These are phyloP conservation scores for Hemisphaericaspora xylofermentans DNA, from an alignment of 1,139 yeast species.

Conservation along the genomic window DNA sequence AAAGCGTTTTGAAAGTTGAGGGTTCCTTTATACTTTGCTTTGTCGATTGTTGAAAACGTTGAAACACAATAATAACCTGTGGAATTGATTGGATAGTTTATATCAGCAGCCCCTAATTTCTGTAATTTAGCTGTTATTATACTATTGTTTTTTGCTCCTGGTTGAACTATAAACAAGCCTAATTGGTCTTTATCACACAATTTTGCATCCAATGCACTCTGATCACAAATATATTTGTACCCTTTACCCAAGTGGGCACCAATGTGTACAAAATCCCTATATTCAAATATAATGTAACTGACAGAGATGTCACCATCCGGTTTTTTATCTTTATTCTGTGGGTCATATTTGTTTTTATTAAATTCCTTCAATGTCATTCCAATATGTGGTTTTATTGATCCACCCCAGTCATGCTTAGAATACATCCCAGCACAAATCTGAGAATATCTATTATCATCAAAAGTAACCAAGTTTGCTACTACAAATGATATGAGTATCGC, in stretches of 20 bases:
- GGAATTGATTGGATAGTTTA: slow-evolving; percentile 60
- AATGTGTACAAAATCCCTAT: slow-evolving; percentile 66
- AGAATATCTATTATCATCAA: slow-evolving; percentile 45
- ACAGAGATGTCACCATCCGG: slow-evolving; percentile 43
- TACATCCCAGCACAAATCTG: slow-evolving; percentile 91
- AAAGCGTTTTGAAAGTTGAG: slow-evolving; percentile 87
- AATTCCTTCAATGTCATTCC: slow-evolving; percentile 43
- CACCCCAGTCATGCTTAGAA: slow-evolving; percentile 85
- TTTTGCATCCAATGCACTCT: slow-evolving; percentile 55
- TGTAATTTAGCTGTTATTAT: slow-evolving; percentile 58
- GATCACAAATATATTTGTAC: slow-evolving; percentile 71
- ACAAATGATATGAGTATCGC: slow-evolving; percentile 10
- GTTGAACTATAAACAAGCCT: slow-evolving; percentile 61
- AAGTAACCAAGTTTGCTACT: slow-evolving; percentile 48
- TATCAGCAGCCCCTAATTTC: slow-evolving; percentile 57
- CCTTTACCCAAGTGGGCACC: slow-evolving; percentile 51
- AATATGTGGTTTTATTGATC: slow-evolving; percentile 64
- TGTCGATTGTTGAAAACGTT: slow-evolving; percentile 48
- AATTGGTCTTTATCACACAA: slow-evolving; percentile 53
- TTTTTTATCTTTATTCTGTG: slow-evolving; percentile 22
- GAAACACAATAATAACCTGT: slow-evolving; percentile 95
- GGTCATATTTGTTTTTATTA: slow-evolving; percentile 35
- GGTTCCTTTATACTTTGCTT: slow-evolving; percentile 54
- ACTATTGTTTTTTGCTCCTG: slow-evolving; percentile 47
- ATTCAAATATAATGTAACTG: slow-evolving; percentile 78